Base-by-base conservation (phyloP, 306 rosid species). In the Sophora flavescens region DNA sequence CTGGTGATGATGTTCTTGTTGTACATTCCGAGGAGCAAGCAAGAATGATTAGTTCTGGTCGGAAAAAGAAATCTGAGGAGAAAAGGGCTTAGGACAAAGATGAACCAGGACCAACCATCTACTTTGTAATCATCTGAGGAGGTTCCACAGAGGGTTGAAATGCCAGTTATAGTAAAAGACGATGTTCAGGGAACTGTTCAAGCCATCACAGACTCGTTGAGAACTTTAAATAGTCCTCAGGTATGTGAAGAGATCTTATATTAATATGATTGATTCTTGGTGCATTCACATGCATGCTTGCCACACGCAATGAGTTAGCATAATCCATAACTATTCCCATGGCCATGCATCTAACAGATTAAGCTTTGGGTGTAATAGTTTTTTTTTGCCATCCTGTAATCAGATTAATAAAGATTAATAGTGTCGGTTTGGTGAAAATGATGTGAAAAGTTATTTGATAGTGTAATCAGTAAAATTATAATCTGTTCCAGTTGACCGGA, bases 1-100 rank as follows among this genome's bases (percentile, higher is more conserved):
- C 97, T 8, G 98, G 98, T 57, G 97, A 95, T 84, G 97, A 92
- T 84, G 89, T 92, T 61, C 82, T 87, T 78, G 97, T 85, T 78
- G 97, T 95, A 70, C 90, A 89, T 65, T 90, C 97, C 39, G 98
- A 92, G 86, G 97, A 90, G 85, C 86, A 97, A 78, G 98, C 98
- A 67, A 84, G 95, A 77, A 88, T 92, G 96, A 97, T 95, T 71
- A 92, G 96, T 83, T 84, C 85, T 3, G 98, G 97, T 75, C 90
- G 98, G 87, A 89, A 83, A 87, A 87, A 65, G 77, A 95, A 88
- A 83, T 86, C 64, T 59, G 97, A 95, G 83, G 89, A 83, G 79
- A 93, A 92, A n/a, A n/a, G n/a, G 99, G n/a, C n/a, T n/a, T n/a
- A n/a, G n/a, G n/a, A n/a, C n/a, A n/a, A n/a, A n/a, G n/a, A n/a